Evolutionary conservation across 306 rosid genomes (phyloP).

Genomic region (Purshia tridentata): DNA sequence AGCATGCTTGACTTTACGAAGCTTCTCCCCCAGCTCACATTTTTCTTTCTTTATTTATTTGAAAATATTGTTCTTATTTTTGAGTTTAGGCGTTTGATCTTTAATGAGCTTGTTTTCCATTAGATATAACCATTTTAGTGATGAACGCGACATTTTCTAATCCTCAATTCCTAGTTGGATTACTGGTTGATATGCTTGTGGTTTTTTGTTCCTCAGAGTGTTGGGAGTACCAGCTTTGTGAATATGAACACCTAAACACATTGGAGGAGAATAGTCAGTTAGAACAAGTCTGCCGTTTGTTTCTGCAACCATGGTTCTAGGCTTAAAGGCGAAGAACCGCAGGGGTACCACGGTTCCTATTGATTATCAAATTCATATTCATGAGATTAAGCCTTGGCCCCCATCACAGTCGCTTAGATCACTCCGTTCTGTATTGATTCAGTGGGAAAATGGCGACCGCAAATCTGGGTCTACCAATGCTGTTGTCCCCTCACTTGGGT

Average conservation of each 20-base stretch:
- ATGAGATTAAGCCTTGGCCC: constrained; percentile 95
- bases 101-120: neutral
- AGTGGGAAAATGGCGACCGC: constrained; percentile 91
- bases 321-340: constrained; percentile 66
- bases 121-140: neutral
- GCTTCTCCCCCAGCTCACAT: constrained; percentile 3
- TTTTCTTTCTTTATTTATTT: neutral
- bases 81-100: neutral
- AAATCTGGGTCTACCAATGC: constrained; percentile 72
- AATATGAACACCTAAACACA: constrained; percentile 19
- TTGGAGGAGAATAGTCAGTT: constrained; percentile 32
- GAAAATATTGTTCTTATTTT: too few species aligned
- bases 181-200: constrained; percentile 4
- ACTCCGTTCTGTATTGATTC: constrained; percentile 70
- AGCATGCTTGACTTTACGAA: neutral
- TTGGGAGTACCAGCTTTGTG: constrained; percentile 29
- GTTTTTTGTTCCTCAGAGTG: constrained; percentile 24
- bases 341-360: constrained; percentile 52
- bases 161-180: neutral
- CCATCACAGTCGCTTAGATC: constrained; percentile 81
- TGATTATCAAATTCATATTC: constrained; percentile 66
- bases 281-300: constrained; percentile 12
- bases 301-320: constrained; percentile 54
- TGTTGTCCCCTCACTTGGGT: constrained; percentile 65
- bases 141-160: neutral